Evolutionary conservation across 2,329 filamentous ascomycete species (phyloP).

Genomic region (Aureobasidium sp.): DNA sequence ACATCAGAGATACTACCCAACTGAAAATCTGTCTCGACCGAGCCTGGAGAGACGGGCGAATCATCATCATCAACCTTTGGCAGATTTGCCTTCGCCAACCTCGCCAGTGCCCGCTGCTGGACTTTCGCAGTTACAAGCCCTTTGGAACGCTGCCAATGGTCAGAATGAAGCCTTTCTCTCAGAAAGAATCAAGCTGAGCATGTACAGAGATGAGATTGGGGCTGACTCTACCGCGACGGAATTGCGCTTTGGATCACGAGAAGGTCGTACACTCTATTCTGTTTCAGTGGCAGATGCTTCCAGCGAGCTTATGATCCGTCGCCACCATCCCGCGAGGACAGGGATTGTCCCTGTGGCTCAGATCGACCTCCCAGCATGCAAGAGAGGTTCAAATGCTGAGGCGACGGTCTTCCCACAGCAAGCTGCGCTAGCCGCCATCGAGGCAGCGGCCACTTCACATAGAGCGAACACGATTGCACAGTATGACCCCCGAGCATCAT

Average conservation of each 20-base stretch:
- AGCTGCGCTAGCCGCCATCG: conserved; percentile 40
- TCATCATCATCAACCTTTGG: not conserved
- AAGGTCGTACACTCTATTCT: conserved; percentile 9
- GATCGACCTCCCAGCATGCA: not conserved
- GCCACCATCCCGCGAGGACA: conserved; percentile 17
- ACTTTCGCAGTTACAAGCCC: conserved; percentile 17
- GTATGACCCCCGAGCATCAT: conserved; percentile 60
- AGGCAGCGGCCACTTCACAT: conserved; percentile 40
- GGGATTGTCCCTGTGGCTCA: conserved; percentile 17
- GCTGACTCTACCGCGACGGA: not conserved
- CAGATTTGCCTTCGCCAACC: not conserved
- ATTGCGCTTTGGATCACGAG: conserved; percentile 9
- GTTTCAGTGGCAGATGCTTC: conserved; percentile 1
- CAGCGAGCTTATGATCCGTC: conserved; percentile 12
- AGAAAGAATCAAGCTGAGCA: conserved; percentile 10
- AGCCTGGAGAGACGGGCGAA: not conserved
- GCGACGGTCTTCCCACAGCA: conserved; percentile 39
- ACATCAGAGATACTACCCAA: conserved; percentile 58
- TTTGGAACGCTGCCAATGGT: conserved; percentile 17
- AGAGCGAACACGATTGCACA: conserved; percentile 49
- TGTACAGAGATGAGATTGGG: conserved; percentile 8
- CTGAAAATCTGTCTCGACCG: conserved; percentile 33
- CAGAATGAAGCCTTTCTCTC: not conserved
- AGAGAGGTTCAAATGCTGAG: conserved; percentile 23
- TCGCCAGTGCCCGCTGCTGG: conserved; percentile 5